Percentiles rank a stretch among this genome's conserved stretches.
Conservation (phyloP, 2,329 filamentous ascomycete species). For the Trematosphaeria pertusa region DNA sequence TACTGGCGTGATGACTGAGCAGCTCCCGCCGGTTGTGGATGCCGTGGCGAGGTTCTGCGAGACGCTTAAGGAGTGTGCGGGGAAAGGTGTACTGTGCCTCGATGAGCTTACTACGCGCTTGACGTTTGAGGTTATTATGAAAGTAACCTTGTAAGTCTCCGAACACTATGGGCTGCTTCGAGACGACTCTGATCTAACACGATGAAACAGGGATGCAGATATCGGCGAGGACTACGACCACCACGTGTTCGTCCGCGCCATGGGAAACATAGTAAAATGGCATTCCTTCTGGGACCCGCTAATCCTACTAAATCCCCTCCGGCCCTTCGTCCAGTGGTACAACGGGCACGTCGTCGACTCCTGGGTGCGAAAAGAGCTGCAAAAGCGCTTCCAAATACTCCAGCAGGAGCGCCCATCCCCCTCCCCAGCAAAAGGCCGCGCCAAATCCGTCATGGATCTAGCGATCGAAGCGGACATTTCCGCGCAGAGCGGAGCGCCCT, state of each 20-base stretch:
- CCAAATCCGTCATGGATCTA: conserved; percentile 15
- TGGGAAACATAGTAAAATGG: conserved; percentile 12
- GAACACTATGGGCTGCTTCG: no score
- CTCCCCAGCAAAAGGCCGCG: neutral
- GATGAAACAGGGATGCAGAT: no score
- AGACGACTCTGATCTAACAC: no score
- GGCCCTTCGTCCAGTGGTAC: conserved; percentile 10
- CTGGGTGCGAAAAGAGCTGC: conserved; percentile 9
- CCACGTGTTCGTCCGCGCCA: neutral
- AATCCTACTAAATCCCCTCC: conserved; percentile 11
- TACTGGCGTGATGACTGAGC: conserved; percentile 56
- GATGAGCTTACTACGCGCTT: conserved; percentile 15
- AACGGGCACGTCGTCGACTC: conserved; percentile 6
- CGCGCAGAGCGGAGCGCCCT: neutral
- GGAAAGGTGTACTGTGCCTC: conserved; percentile 10
- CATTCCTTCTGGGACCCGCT: conserved; percentile 18
- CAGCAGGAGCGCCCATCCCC: neutral
- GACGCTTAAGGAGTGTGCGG: conserved; percentile 5
- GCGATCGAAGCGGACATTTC: conserved; percentile 13
- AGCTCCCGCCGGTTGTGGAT: conserved; percentile 15
- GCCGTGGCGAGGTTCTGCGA: conserved; percentile 16
- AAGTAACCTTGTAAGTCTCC: conserved; percentile 11
- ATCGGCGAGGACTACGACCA: no score
- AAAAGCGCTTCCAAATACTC: conserved; percentile 12
- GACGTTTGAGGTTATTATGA: conserved; percentile 19